These are phyloP conservation scores for Acmispon strigosus DNA, from an alignment of 306 rosid species.

Conservation along the genomic window DNA sequence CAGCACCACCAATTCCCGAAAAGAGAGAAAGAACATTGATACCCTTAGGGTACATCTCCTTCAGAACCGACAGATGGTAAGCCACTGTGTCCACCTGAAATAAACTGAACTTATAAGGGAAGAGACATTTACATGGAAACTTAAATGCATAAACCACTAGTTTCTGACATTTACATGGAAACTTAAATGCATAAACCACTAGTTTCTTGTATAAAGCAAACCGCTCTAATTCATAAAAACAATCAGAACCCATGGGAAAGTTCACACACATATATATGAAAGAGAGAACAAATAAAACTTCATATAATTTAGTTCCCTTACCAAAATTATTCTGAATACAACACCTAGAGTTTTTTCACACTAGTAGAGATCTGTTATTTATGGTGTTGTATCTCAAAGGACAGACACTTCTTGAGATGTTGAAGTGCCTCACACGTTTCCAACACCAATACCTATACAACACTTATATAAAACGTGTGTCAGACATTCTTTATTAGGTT, in stretches of 20 bases:
- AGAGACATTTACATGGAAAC: not conserved
- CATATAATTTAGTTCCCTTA: not conserved
- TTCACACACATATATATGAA: not conserved
- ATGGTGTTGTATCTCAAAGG: not conserved
- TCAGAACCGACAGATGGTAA: constrained; percentile 76
- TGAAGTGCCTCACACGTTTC: no score
- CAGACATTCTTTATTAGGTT: no score
- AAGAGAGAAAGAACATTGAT: constrained; percentile 88
- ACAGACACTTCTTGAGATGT: no score
- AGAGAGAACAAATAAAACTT: not conserved
- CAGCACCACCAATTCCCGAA: constrained; percentile 96
- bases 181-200: not conserved
- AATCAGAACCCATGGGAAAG: not conserved
- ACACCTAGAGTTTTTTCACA: not conserved
- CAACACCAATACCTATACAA: no score
- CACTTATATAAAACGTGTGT: no score
- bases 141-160: not conserved
- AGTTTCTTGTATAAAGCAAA: no score
- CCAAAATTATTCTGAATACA: not conserved
- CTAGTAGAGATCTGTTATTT: not conserved
- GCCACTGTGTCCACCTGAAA: constrained; percentile 96
- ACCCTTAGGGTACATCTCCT: constrained; percentile 73
- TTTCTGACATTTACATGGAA: not conserved
- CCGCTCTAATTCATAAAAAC: not conserved
- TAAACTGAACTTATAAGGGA: not conserved